Evolutionary conservation across 2,329 filamentous ascomycete genomes (phyloP).

Genomic region (Xylariales sp.): DNA sequence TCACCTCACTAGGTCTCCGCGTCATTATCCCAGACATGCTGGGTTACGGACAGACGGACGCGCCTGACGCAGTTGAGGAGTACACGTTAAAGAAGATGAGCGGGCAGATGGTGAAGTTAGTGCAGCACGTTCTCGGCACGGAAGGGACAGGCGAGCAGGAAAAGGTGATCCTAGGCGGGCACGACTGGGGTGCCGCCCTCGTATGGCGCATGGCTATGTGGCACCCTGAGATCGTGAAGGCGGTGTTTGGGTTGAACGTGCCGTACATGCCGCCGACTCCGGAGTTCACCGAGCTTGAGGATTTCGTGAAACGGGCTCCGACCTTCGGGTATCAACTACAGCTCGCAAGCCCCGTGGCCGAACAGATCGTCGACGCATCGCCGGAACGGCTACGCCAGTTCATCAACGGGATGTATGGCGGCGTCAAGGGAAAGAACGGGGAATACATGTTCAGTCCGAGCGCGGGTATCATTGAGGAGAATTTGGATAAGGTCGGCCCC

Average conservation of each 20-base stretch:
- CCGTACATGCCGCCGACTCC: constrained; percentile 58
- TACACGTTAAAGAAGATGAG: constrained; percentile 71
- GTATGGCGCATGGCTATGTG: constrained; percentile 71
- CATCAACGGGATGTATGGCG: constrained; percentile 68
- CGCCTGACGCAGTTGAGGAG: constrained; percentile 54
- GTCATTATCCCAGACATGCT: constrained; percentile 84
- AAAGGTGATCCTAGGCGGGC: constrained; percentile 76
- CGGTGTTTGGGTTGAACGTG: constrained; percentile 77
- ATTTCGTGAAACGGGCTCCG: constrained; percentile 54
- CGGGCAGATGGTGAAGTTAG: constrained; percentile 70
- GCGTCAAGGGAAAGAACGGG: constrained; percentile 48
- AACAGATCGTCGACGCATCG: constrained; percentile 50
- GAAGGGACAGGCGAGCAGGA: too few species aligned
- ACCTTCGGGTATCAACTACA: constrained; percentile 85
- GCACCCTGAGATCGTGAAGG: constrained; percentile 66
- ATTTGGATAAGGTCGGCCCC: constrained; percentile 50
- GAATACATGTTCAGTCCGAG: constrained; percentile 53
- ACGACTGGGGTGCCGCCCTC: constrained; percentile 85
- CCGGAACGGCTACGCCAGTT: constrained; percentile 62
- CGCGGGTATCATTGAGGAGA: constrained; percentile 61
- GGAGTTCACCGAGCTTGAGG: constrained; percentile 52
- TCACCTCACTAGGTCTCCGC: constrained; percentile 67
- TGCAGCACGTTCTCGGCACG: constrained; percentile 46
- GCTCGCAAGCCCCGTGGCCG: constrained; percentile 63
- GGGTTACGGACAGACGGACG: constrained; percentile 75